Evolutionary conservation across 2,329 filamentous ascomycete genomes (phyloP).

Genomic region (Colletotrichum trifolii): DNA sequence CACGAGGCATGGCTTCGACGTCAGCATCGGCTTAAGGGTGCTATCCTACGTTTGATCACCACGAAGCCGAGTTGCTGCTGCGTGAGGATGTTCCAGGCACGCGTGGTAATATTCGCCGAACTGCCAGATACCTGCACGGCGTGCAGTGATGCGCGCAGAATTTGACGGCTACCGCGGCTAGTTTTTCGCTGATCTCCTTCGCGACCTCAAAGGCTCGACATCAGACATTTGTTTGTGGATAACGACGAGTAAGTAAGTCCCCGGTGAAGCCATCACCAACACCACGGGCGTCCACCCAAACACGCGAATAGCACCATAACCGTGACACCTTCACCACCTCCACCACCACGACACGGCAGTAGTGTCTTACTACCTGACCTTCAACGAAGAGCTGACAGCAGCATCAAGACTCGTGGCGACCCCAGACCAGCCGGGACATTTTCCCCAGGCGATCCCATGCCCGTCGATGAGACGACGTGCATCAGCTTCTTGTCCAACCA

Average conservation of each 20-base stretch:
- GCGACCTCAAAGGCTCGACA: too few relatives aligned
- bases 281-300: neutral
- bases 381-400: neutral
- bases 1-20: neutral
- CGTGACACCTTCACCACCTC: neutral
- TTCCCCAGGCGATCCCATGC: conserved; percentile 13
- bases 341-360: too few relatives aligned
- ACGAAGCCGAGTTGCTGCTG: neutral
- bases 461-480: conserved; percentile 35
- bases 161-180: conserved; percentile 1
- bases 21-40: neutral
- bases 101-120: conserved; percentile 7
- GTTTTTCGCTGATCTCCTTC: too few relatives aligned
- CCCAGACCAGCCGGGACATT: conserved; percentile 8
- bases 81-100: conserved; percentile 7
- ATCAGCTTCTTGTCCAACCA: conserved; percentile 16
- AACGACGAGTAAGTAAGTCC: too few relatives aligned
- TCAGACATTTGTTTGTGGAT: too few relatives aligned
- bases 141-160: conserved; percentile 12
- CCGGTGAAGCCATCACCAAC: neutral
- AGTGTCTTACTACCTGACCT: too few relatives aligned
- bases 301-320: neutral
- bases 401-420: conserved; percentile 10
- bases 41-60: too few relatives aligned
- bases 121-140: conserved; percentile 20